These are phyloP conservation scores for Amanita molliuscula DNA, from an alignment of 768 basidiomycete genomes.

Conservation along the genomic window DNA sequence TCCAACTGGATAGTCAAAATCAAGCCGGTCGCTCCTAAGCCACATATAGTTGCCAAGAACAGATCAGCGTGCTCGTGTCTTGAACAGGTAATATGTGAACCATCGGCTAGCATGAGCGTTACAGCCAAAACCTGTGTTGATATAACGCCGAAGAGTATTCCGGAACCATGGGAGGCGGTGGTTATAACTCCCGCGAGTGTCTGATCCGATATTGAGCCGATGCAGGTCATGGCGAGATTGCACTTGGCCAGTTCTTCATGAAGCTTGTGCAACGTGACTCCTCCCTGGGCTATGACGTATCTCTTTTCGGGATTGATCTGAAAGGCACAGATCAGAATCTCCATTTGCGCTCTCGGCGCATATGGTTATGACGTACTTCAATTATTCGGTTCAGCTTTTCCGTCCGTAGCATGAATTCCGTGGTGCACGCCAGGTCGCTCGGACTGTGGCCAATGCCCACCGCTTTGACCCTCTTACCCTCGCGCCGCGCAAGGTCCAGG, in stretches of 20 bases:
- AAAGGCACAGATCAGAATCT: conserved; percentile 5
- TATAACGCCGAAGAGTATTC: conserved; percentile 68
- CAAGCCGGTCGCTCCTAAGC: conserved; percentile 84
- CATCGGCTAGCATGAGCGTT: conserved; percentile 69
- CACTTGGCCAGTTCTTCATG: conserved; percentile 56
- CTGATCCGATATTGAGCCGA: conserved; percentile 96
- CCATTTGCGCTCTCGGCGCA: conserved; percentile 1
- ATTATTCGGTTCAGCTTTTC: conserved; percentile 61
- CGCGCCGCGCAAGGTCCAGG: conserved; percentile 70
- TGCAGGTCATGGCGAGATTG: conserved; percentile 78
- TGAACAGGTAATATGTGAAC: conserved; percentile 59
- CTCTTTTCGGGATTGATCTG: conserved; percentile 64
- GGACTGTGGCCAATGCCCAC: conserved; percentile 91
- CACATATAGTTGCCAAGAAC: conserved; percentile 85
- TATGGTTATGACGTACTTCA: conserved; percentile 46
- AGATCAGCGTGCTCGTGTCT: conserved; percentile 55
- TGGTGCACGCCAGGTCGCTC: conserved; percentile 87
- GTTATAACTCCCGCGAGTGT: conserved; percentile 87
- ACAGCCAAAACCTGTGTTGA: conserved; percentile 73
- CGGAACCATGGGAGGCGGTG: conserved; percentile 93
- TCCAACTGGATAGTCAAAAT: conserved; percentile 70
- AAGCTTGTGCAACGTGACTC: conserved; percentile 67
- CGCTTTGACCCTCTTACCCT: conserved; percentile 64
- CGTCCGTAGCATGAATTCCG: conserved; percentile 76
- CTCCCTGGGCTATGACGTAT: conserved; percentile 65